Evolutionary conservation across 2,329 filamentous ascomycete species (phyloP), one percentile per base, ranked within the genome.

Genomic region (Dothiorella sarmentorum): DNA sequence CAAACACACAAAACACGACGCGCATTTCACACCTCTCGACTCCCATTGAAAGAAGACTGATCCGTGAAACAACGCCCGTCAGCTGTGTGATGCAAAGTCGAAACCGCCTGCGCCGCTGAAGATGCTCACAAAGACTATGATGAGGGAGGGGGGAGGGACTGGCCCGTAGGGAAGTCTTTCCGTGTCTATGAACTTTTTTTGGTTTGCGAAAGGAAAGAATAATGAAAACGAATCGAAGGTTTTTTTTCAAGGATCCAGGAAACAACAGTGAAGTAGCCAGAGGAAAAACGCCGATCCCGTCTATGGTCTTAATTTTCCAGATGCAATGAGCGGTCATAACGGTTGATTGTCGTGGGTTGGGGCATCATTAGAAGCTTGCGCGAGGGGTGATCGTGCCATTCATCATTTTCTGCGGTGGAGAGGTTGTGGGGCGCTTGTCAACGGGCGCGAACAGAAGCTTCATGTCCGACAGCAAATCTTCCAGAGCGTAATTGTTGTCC

Each of bases 381-480:
- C 42, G 33, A 13, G 37, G 33, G 27, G 26, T 20, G 47, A 35
- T 40, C 27, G 31, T 56, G 17, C 27, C 26, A 27, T 40, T 35
- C 18, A 20, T 15, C 7, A 58, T 56, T 18, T 20, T 38, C 24
- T 42, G 33, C 37, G 43, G 43, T 10, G 40, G 26, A 10, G 35
- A 24, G 13, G 20, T 49, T 38, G 40, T 67, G 55, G 67, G 47
- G 42, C 68, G 65, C 43, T 67, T 66, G 59, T 73, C 69, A 68
- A 78, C 77, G 15, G 86, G 86, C 67, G 80, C 84, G 71, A 90
- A 90, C 52, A 91, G 77, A 65, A 85, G 79, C 67, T 84, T 84
- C 86, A 90, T 88, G 72, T 90, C 83, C 61, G 90, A 77, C 7
- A 84, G 88, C 64, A 88, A 77, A 68, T 87, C 81, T 63, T 78